A percentile compares a stretch with the other conserved stretches of the same genome.
phyloP scores from a whole-genome alignment of 2,329 filamentous ascomycete species.

The Cladophialophora exuberans region DNA sequence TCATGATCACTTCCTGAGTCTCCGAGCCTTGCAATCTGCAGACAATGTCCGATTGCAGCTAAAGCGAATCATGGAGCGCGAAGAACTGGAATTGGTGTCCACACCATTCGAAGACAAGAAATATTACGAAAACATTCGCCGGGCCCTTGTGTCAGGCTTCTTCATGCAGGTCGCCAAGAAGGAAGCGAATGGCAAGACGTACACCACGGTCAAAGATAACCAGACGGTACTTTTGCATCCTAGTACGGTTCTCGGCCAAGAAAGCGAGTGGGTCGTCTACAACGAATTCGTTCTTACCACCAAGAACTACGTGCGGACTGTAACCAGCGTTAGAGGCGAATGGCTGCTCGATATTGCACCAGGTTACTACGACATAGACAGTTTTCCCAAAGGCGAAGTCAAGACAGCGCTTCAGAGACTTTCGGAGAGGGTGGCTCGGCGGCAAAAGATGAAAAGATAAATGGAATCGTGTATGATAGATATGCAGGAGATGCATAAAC shows the following conservation, averaged over 20 bases:
- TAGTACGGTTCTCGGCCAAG: slow-evolving; percentile 82
- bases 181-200: slow-evolving; percentile 84
- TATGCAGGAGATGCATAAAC: too few relatives aligned
- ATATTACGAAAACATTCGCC: slow-evolving; percentile 96
- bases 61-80: slow-evolving; percentile 94
- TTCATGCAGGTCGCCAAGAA: slow-evolving; percentile 99
- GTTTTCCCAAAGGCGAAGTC: slow-evolving; percentile 83
- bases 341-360: slow-evolving; percentile 96
- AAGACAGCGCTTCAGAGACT: slow-evolving; percentile 65
- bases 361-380: slow-evolving; percentile 83
- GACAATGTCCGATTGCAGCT: slow-evolving; percentile 93
- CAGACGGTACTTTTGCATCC: slow-evolving; percentile 92
- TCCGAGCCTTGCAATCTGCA: slow-evolving; percentile 84
- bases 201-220: slow-evolving; percentile 95
- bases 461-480: slow-evolving; percentile 18
- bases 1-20: slow-evolving; percentile 92
- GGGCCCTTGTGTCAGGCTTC: slow-evolving; percentile 89
- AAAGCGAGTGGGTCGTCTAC: slow-evolving; percentile 96
- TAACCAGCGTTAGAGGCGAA: slow-evolving; percentile 88
- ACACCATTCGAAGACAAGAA: slow-evolving; percentile 93
- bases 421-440: slow-evolving; percentile 58
- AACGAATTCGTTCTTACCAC: slow-evolving; percentile 98
- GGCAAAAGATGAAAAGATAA: slow-evolving; percentile 53
- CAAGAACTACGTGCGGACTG: slow-evolving; percentile 96
- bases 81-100: slow-evolving; percentile 81